These are phyloP conservation scores for Rhizopus stolonifer DNA, from an alignment of 371 early-diverging fungal genomes.

Conservation along the genomic window DNA sequence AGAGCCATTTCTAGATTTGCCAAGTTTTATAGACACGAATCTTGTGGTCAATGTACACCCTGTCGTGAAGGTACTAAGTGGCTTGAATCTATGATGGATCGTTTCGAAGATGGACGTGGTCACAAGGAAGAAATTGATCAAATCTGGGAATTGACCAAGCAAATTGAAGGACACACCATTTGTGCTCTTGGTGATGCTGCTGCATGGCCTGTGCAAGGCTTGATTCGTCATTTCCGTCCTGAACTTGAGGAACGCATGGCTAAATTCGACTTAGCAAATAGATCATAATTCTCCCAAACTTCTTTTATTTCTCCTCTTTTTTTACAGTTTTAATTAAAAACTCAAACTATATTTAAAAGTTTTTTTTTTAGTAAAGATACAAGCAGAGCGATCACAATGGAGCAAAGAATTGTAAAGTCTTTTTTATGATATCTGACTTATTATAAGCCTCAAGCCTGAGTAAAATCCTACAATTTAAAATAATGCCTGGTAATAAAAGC, in stretches of 20 bases:
- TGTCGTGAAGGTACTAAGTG: constrained; percentile 97
- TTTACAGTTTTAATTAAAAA: constrained; percentile 2
- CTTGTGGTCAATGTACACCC: constrained; percentile 98
- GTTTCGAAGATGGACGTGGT: constrained; percentile 90
- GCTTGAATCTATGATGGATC: constrained; percentile 94
- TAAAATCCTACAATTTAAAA: too few species aligned
- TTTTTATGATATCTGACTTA: too few species aligned
- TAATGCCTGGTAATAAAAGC: too few species aligned
- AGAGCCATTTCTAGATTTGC: constrained; percentile 88
- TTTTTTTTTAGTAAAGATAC: too few species aligned
- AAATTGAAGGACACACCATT: constrained; percentile 98
- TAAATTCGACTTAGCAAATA: constrained; percentile 31
- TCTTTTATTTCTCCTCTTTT: neutral
- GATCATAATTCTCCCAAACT: neutral
- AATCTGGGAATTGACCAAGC: constrained; percentile 83
- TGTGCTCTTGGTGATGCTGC: constrained; percentile 98
- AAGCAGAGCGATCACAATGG: too few species aligned
- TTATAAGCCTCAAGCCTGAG: too few species aligned
- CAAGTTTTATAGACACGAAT: constrained; percentile 95
- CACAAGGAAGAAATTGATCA: constrained; percentile 85
- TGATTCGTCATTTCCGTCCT: constrained; percentile 94
- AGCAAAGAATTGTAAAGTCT: too few species aligned
- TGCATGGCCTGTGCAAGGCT: constrained; percentile 95
- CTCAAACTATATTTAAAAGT: too few species aligned
- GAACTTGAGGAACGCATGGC: constrained; percentile 87